Evolutionary conservation across 73 alveolate species (phyloP).

Genomic region (Paramecium primaurelia): DNA sequence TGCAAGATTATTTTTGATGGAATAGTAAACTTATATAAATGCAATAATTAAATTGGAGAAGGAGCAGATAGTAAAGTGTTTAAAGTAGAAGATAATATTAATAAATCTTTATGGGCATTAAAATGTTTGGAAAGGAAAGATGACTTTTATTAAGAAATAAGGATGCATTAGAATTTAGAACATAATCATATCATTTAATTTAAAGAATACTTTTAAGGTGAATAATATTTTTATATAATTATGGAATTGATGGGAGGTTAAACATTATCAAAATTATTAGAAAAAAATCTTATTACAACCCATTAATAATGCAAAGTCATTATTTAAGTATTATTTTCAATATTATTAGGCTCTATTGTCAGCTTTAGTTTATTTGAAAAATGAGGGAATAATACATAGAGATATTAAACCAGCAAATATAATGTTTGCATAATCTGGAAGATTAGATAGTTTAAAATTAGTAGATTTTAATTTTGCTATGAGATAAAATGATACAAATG

Average conservation of each 20-base stretch:
- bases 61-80: slow-evolving; percentile 30
- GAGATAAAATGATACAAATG: not conserved
- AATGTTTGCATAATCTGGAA: not conserved
- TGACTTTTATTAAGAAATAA: not conserved
- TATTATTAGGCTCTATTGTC: not conserved
- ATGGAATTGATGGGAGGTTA: not conserved
- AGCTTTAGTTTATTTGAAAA: not conserved
- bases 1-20: not conserved
- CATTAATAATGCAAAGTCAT: not conserved
- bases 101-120: not conserved
- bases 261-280: not conserved
- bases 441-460: not conserved
- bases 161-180: not conserved
- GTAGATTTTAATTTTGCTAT: not conserved
- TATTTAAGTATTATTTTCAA: not conserved
- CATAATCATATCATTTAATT: not conserved
- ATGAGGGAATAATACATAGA: not conserved
- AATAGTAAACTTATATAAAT: not conserved
- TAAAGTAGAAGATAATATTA: not conserved
- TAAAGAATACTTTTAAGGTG: not conserved
- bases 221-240: not conserved
- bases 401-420: slow-evolving; percentile 9
- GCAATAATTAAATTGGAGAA: not conserved
- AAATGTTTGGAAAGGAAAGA: not conserved
- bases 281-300: not conserved